These are phyloP conservation scores for Ustilago tritici DNA, from an alignment of 1,284 basidiomycete genomes.

Conservation along the genomic window DNA sequence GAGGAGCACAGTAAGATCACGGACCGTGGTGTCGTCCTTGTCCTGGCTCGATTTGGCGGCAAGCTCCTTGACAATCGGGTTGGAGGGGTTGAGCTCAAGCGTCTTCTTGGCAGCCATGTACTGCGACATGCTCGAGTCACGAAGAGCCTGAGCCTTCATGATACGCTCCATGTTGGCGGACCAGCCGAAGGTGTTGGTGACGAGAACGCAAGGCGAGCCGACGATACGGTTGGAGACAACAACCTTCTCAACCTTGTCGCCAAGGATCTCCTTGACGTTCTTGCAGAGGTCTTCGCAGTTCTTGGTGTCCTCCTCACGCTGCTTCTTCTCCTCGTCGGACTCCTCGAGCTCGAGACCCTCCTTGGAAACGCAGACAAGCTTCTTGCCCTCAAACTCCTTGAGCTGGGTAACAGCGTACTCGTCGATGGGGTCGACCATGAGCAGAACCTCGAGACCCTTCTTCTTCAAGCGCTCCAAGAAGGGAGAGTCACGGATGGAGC, in stretches of 20 bases:
- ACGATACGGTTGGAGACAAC: conserved; percentile 89
- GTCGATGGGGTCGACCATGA: conserved; percentile 85
- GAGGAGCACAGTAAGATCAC: conserved; percentile 92
- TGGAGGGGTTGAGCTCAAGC: conserved; percentile 93
- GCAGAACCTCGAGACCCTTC: conserved; percentile 98
- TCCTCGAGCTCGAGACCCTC: conserved; percentile 99
- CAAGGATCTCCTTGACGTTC: conserved; percentile 96
- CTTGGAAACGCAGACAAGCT: conserved; percentile 97
- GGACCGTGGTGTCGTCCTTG: conserved; percentile 93
- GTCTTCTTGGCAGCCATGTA: conserved; percentile 98
- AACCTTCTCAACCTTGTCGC: conserved; percentile 99
- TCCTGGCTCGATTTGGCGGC: conserved; percentile 94
- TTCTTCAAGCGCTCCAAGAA: conserved; percentile 99
- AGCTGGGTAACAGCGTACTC: conserved; percentile 82
- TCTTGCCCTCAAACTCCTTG: conserved; percentile 99
- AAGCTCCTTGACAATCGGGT: conserved; percentile 96
- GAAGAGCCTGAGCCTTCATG: conserved; percentile 99
- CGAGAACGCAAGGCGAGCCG: conserved; percentile 71
- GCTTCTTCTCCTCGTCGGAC: conserved; percentile 95
- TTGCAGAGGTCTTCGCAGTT: conserved; percentile 91
- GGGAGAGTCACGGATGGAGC: conserved; percentile 90
- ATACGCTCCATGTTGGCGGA: conserved; percentile 99
- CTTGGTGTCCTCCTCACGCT: conserved; percentile 86
- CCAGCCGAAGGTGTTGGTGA: conserved; percentile 99
- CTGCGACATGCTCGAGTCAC: conserved; percentile 98